These are phyloP conservation scores for Pseudogymnoascus sp. DNA, from an alignment of 2,329 filamentous ascomycete species.

Conservation along the genomic window DNA sequence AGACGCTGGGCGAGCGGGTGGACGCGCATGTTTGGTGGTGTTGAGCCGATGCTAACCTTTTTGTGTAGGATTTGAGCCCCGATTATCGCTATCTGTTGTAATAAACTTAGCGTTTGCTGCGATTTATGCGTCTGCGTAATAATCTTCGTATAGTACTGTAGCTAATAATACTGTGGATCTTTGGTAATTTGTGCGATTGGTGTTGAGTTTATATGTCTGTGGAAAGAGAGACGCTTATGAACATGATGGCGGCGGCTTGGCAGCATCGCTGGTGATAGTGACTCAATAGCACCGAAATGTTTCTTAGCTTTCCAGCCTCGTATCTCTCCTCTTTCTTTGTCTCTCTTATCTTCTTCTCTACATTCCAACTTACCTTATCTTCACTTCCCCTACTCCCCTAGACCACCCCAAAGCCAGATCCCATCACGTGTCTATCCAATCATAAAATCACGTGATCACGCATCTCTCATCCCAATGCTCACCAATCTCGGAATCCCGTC, in stretches of 20 bases:
- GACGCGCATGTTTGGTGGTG: not conserved
- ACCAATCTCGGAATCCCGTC: not conserved
- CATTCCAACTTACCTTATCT: not conserved
- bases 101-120: slow-evolving; percentile 9
- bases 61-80: slow-evolving; percentile 24
- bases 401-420: not conserved
- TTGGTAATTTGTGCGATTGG: not conserved
- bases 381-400: not conserved
- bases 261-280: not conserved
- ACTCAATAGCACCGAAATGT: not conserved
- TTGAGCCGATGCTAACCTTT: slow-evolving; percentile 13
- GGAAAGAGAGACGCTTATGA: not conserved
- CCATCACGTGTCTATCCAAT: not conserved
- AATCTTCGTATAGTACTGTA: not conserved
- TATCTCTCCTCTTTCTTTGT: not conserved
- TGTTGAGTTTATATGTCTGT: not conserved
- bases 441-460: not conserved
- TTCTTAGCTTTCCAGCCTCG: not conserved
- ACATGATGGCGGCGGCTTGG: not conserved
- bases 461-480: not conserved
- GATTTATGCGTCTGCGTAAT: not conserved
- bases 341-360: not conserved
- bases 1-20: not conserved
- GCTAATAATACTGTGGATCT: not conserved
- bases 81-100: slow-evolving; percentile 28